phyloP scores from a whole-genome alignment of 345 rosid species.

The Capsella bursapastoris region DNA sequence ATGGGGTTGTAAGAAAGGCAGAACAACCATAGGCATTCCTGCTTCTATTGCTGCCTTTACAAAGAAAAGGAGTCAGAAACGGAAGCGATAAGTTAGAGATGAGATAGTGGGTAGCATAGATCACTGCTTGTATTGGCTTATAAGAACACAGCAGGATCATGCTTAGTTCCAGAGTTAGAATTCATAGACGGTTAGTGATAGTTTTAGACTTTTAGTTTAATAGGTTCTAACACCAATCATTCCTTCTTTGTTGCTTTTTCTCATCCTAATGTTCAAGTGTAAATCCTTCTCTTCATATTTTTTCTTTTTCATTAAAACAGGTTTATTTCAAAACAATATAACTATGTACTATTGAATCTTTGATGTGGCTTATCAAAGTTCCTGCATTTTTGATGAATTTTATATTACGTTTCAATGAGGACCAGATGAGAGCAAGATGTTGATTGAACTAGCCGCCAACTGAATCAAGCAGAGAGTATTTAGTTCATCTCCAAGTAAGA shows the following conservation, averaged over 20 bases:
- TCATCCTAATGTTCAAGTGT: conserved; percentile 15
- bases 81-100: conserved; percentile 41
- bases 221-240: conserved; percentile 9
- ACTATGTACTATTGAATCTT: too few relatives aligned
- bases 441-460: too few relatives aligned
- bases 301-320: not conserved
- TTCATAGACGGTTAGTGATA: conserved; percentile 25
- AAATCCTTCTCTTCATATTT: not conserved
- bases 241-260: not conserved
- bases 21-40: conserved; percentile 79
- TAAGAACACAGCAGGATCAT: not conserved
- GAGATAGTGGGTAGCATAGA: conserved; percentile 30
- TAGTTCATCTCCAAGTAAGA: too few relatives aligned
- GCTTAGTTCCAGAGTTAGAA: conserved; percentile 29
- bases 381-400: too few relatives aligned
- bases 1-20: conserved; percentile 81
- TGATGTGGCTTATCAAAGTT: too few relatives aligned
- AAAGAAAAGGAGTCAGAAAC: conserved; percentile 38
- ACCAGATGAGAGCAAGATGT: too few relatives aligned
- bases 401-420: too few relatives aligned
- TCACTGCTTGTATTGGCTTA: not conserved
- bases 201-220: not conserved
- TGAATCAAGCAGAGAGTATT: too few relatives aligned
- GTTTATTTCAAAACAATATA: not conserved
- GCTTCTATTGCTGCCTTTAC: conserved; percentile 53